Percentiles rank a stretch among this genome's conserved stretches.
phyloP scores from a whole-genome alignment of 305 asterid genomes.

The Fraxinus dipetala region DNA sequence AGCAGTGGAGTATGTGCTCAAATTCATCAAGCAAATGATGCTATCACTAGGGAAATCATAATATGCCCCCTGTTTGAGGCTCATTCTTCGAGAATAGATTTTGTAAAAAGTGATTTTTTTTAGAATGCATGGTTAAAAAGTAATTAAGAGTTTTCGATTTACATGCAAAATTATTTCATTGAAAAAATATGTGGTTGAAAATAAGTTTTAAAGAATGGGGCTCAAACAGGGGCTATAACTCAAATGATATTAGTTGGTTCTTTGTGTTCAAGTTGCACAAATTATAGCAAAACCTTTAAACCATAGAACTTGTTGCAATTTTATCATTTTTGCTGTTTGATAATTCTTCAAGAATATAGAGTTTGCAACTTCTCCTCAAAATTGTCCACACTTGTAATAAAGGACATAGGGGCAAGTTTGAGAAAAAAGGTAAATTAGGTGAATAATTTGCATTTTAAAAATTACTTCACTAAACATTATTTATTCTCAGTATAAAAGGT shows the following conservation, averaged over 20 bases:
- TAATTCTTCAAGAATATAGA: not conserved
- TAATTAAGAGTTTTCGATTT: no score
- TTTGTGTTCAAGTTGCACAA: not conserved
- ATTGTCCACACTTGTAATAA: not conserved
- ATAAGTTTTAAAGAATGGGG: not conserved
- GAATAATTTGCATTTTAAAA: not conserved
- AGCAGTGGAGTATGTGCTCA: not conserved
- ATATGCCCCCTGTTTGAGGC: not conserved
- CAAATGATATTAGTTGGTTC: not conserved
- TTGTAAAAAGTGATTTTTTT: not conserved
- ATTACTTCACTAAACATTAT: not conserved
- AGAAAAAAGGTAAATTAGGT: not conserved
- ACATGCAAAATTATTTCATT: no score
- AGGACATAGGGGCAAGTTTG: not conserved
- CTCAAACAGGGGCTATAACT: not conserved
- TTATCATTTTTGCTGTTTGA: not conserved
- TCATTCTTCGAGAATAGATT: not conserved
- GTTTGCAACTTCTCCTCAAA: not conserved
- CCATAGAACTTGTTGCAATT: not conserved
- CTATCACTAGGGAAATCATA: not conserved
- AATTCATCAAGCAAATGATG: not conserved
- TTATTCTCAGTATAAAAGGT: not conserved
- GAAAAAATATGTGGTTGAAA: not conserved
- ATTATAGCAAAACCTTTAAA: not conserved
- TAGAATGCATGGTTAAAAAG: no score